Conservation (phyloP, 2,329 filamentous ascomycete genomes). For the Grosmannia huntii region DNA sequence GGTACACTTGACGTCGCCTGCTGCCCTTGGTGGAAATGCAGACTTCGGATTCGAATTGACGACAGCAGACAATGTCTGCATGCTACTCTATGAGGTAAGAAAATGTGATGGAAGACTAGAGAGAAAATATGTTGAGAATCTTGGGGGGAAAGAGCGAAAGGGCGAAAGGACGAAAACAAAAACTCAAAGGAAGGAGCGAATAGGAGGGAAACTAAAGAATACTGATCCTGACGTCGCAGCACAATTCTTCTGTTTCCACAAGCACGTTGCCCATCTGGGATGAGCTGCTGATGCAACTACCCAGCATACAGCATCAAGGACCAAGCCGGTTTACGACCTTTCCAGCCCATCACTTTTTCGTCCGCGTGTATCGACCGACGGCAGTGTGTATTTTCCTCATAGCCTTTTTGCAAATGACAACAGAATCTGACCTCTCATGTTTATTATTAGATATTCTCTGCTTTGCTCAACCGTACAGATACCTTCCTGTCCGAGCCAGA, state of each 20-base stretch:
- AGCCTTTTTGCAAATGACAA: neutral
- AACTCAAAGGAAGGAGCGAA: neutral
- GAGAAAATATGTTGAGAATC: neutral
- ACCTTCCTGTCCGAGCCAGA: conserved; percentile 38
- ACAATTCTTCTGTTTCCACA: conserved; percentile 28
- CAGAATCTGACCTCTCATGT: neutral
- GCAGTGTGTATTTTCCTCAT: conserved; percentile 28
- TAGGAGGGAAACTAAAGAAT: neutral
- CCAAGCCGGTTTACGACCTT: conserved; percentile 35
- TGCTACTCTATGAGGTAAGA: conserved; percentile 42
- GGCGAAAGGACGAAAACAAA: neutral
- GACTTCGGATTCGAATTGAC: conserved; percentile 5
- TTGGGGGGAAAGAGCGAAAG: neutral
- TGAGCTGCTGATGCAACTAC: conserved; percentile 21
- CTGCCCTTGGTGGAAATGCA: conserved; percentile 14
- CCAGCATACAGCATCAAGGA: conserved; percentile 27
- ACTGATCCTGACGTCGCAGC: conserved; percentile 19
- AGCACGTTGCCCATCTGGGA: conserved; percentile 24
- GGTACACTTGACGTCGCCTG: conserved; percentile 23
- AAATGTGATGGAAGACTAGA: neutral
- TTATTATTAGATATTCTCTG: conserved; percentile 26
- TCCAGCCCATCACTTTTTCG: conserved; percentile 45
- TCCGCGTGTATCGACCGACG: conserved; percentile 38
- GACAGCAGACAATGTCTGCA: conserved; percentile 25
- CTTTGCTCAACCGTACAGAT: conserved; percentile 34